phyloP scores from a whole-genome alignment of 805 yeast species.

The Yarrowia porcina region DNA sequence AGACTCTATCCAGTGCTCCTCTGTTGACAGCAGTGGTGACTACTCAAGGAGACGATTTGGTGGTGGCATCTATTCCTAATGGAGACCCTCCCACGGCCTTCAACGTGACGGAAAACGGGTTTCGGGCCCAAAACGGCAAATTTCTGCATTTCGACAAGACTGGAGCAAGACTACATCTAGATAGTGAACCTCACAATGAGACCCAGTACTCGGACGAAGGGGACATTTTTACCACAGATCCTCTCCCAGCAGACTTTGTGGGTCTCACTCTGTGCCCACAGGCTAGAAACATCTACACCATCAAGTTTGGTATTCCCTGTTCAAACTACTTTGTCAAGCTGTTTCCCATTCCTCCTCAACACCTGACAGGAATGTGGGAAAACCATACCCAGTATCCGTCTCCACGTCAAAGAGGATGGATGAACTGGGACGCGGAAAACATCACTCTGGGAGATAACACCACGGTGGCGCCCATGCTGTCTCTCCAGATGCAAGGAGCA shows the following conservation, averaged over 20 bases:
- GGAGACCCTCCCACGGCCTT: conserved; percentile 20
- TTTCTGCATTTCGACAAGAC: background rate
- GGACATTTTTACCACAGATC: background rate
- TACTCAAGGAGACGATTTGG: conserved; percentile 2
- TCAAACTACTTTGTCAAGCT: background rate
- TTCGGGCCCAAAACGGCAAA: conserved; percentile 8
- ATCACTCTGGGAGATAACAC: background rate
- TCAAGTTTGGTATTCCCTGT: background rate
- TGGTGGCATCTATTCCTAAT: conserved; percentile 1
- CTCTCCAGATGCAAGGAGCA: background rate
- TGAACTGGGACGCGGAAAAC: background rate
- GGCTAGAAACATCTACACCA: background rate
- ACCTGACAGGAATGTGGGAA: background rate
- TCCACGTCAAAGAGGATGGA: background rate
- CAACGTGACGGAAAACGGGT: conserved; percentile 7
- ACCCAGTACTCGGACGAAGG: background rate
- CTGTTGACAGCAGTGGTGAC: background rate
- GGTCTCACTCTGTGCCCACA: background rate
- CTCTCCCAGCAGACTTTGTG: background rate
- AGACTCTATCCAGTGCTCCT: background rate
- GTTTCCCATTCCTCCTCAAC: conserved; percentile 4
- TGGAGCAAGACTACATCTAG: background rate
- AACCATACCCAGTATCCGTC: background rate
- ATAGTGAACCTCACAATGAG: background rate
- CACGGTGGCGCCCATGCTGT: background rate